Conservation (phyloP, 2,329 filamentous ascomycete species). For the Pseudogymnoascus sp. region DNA sequence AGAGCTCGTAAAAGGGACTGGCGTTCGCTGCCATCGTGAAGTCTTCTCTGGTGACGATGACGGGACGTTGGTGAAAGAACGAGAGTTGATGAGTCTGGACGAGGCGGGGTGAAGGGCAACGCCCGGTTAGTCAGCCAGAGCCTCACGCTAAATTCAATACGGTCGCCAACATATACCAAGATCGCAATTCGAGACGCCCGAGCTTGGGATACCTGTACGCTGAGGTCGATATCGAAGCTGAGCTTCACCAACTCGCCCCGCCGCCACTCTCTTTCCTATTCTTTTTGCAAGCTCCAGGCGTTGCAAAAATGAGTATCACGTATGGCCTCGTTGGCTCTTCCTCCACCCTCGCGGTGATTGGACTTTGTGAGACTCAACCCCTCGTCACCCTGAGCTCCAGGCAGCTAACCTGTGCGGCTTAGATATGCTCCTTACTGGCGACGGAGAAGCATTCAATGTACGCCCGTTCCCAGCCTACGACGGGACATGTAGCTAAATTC, state of each 20-base stretch:
- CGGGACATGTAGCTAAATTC: conserved; percentile 18
- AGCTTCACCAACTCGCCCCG: conserved; percentile 8
- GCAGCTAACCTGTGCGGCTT: conserved; percentile 24
- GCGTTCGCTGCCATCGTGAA: conserved; percentile 40
- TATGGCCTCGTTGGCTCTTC: conserved; percentile 64
- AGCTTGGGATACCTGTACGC: conserved; percentile 5
- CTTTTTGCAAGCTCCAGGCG: conserved; percentile 9
- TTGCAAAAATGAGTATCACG: conserved; percentile 56
- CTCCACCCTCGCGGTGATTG: conserved; percentile 63
- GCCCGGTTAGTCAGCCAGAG: neutral
- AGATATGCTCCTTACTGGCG: conserved; percentile 99
- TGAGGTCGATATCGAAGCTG: conserved; percentile 3
- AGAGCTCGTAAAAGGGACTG: conserved; percentile 82
- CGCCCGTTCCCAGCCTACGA: conserved; percentile 25
- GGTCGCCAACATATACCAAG: neutral
- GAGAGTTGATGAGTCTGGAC: neutral
- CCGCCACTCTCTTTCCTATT: conserved; percentile 5
- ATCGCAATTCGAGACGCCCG: neutral
- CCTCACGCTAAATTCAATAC: neutral
- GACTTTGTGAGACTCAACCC: conserved; percentile 58
- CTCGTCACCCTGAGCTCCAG: conserved; percentile 9
- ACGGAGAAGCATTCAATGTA: conserved; percentile 93
- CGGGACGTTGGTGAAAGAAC: neutral
- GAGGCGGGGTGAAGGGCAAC: neutral
- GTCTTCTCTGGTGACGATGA: conserved; percentile 7